A percentile compares a stretch with the other conserved stretches of the same genome.
Conservation (phyloP, 805 yeast genomes). For the fission yeast (Schizosaccharomyces pombe) region DNA sequence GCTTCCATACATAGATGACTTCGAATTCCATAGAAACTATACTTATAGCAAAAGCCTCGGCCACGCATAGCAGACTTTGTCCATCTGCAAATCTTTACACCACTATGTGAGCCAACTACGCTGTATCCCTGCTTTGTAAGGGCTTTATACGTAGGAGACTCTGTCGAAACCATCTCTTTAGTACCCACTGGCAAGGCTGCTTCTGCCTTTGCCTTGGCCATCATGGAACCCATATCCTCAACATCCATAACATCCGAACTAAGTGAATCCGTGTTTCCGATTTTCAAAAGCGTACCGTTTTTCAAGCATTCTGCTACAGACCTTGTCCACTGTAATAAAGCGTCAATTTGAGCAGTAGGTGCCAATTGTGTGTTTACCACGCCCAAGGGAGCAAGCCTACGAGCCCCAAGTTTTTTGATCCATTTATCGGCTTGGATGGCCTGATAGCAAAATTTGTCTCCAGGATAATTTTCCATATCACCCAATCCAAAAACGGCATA, state of each 20-base stretch:
- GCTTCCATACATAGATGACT: constrained; percentile 91
- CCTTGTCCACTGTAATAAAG: neutral
- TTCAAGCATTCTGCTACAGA: neutral
- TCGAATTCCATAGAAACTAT: constrained; percentile 71
- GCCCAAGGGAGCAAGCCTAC: constrained; percentile 22
- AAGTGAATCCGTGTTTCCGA: neutral
- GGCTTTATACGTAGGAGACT: constrained; percentile 70
- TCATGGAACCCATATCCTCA: constrained; percentile 61
- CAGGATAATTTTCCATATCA: constrained; percentile 64
- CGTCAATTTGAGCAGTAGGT: neutral
- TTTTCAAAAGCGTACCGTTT: neutral
- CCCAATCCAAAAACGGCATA: constrained; percentile 75
- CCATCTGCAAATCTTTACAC: constrained; percentile 90
- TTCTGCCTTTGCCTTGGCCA: constrained; percentile 14
- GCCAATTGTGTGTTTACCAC: neutral
- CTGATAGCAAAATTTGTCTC: constrained; percentile 62
- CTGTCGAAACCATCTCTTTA: constrained; percentile 73
- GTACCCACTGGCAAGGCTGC: constrained; percentile 14
- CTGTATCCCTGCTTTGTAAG: constrained; percentile 85
- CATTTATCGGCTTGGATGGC: constrained; percentile 50
- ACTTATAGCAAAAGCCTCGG: constrained; percentile 82
- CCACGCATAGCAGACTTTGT: constrained; percentile 85
- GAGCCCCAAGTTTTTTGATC: constrained; percentile 63
- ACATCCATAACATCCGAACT: constrained; percentile 36
- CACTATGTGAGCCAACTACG: constrained; percentile 81